These are phyloP conservation scores for Cladophialophora carrionii DNA, from an alignment of 2,329 filamentous ascomycete species.

Conservation along the genomic window DNA sequence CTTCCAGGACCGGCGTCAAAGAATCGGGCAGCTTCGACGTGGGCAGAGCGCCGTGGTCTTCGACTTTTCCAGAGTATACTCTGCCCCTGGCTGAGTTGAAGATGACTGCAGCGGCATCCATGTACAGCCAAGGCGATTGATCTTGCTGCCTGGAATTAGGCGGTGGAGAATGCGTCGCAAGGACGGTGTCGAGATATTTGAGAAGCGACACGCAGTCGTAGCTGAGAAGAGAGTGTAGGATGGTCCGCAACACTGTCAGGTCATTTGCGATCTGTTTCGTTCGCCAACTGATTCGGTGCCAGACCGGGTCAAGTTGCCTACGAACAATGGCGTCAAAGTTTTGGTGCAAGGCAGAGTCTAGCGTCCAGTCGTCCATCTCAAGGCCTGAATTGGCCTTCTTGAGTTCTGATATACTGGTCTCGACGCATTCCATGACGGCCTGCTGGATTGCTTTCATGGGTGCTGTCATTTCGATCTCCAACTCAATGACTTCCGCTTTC, in stretches of 20 bases:
- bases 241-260: conserved; percentile 76
- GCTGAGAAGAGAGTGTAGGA: conserved; percentile 78
- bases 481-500: conserved; percentile 94
- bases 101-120: conserved; percentile 91
- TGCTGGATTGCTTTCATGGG: conserved; percentile 92
- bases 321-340: conserved; percentile 90
- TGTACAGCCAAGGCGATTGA: conserved; percentile 92
- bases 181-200: conserved; percentile 90
- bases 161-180: conserved; percentile 84
- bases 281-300: conserved; percentile 94
- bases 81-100: conserved; percentile 87
- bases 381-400: conserved; percentile 88
- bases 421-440: conserved; percentile 92
- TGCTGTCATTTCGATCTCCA: conserved; percentile 95
- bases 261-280: conserved; percentile 94
- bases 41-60: conserved; percentile 56
- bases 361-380: conserved; percentile 95
- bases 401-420: conserved; percentile 89
- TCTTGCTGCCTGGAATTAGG: conserved; percentile 85
- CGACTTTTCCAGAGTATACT: conserved; percentile 78
- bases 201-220: conserved; percentile 91
- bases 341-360: conserved; percentile 87
- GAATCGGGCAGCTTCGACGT: conserved; percentile 61
- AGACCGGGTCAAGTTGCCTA: conserved; percentile 90
- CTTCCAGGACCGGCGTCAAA: conserved; percentile 81